A percentile compares a stretch with the other conserved stretches of the same genome.
These are phyloP conservation scores for Stachybotrys chartarum DNA, from an alignment of 2,329 filamentous ascomycete genomes.

Conservation along the genomic window DNA sequence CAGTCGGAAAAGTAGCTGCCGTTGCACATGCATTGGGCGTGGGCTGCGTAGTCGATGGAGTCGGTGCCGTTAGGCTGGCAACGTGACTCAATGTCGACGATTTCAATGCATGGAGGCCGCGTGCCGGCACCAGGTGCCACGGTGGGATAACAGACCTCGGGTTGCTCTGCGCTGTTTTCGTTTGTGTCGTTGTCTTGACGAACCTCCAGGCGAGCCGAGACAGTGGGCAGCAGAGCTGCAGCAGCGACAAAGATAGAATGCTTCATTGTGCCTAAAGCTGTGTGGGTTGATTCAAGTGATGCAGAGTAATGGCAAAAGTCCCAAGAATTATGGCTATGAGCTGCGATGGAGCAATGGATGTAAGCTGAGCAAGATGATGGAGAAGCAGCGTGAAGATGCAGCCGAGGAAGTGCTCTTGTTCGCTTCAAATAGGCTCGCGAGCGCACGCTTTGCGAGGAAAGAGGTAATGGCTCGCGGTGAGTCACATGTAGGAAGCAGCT, in stretches of 20 bases:
- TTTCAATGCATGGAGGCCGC: constrained; percentile 20
- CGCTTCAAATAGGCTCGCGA: background rate
- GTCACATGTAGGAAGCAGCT: background rate
- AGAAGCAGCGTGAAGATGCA: background rate
- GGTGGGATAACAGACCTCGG: constrained; percentile 7
- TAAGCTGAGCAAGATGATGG: background rate
- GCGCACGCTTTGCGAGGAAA: background rate
- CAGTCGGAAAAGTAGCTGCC: constrained; percentile 36
- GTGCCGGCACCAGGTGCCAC: background rate
- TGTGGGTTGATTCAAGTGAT: background rate
- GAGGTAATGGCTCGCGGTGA: background rate
- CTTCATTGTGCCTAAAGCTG: constrained; percentile 7
- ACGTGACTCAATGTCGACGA: constrained; percentile 18
- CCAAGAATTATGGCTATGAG: background rate
- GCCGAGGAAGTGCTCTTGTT: background rate
- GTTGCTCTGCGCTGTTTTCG: background rate
- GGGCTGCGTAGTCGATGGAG: constrained; percentile 13
- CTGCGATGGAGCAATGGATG: background rate
- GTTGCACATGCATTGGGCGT: constrained; percentile 33
- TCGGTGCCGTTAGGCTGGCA: constrained; percentile 21
- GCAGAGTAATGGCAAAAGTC: background rate
- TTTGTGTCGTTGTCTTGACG: background rate
- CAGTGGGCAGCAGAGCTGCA: constrained; percentile 7
- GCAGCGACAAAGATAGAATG: constrained; percentile 3
- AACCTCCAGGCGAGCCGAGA: constrained; percentile 1